Evolutionary conservation across 1,284 basidiomycete species (phyloP), one percentile per base, ranked within the genome.

Genomic region (Mycosarcoma mackinlayi): DNA sequence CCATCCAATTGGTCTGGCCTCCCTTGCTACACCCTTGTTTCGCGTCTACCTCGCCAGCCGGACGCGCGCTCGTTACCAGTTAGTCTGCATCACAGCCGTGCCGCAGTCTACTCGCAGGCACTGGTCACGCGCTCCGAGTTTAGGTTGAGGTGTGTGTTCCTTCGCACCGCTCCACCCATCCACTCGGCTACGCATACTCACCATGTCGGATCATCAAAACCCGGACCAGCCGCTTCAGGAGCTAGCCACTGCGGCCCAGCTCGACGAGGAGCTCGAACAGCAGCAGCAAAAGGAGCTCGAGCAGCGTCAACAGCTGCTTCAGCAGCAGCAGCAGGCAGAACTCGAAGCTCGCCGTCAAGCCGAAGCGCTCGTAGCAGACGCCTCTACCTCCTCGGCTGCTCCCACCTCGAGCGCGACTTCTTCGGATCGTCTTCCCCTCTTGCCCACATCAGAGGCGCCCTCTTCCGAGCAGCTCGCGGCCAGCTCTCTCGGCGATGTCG

Each of bases 211-310:
- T 48, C 60, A 63, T 21, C 67, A 70, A 28, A 55, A 64, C 28
- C 56, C 57, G 6, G 67, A 70, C 27, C 67, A 70, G 53, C 67
- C 67, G 24, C 61, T 70, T 7, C 67, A 70, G 37, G 67, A 70
- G 67, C 56, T 70, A 46, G 67, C 67, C n/a, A 70, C 67, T 28
- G 67, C 67, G 27, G 67, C 67, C 16, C 67, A 70, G 40, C 61
- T 70, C 46, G 67, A 70, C 37, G 67, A 70, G 34, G 67, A 59
- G 34, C 57, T 70, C 25, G 67, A 70, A 31, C 56, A 67, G 53
- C 64, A 67, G 58, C 58, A 60, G 34, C 57, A 66, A 45, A 59
- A 66, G 52, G 63, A 66, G 34, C 57, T 55, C n/a, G 56, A 60
- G 38, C 63, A 66, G 39, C 63, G 57, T 24, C 56, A 69, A 31